A percentile compares a stretch with the other conserved stretches of the same genome.
These are phyloP conservation scores for Emmonsia crescens DNA, from an alignment of 2,329 filamentous ascomycete genomes.

Conservation along the genomic window DNA sequence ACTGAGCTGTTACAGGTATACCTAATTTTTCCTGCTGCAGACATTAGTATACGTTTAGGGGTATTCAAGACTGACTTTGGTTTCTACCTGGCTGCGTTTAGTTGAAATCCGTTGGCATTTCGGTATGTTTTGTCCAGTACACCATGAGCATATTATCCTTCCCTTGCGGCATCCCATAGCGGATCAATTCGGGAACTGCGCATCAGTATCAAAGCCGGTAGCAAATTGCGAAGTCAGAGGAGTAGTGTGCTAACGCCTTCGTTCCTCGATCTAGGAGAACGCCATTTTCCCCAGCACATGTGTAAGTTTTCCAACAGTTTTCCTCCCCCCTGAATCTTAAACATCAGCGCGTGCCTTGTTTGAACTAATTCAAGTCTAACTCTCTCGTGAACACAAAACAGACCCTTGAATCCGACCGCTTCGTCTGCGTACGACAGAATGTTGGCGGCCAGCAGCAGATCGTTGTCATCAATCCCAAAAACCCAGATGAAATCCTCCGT, in stretches of 20 bases:
- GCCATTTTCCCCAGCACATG: slow-evolving; percentile 82
- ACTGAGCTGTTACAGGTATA: slow-evolving; percentile 73
- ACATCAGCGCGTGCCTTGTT: slow-evolving; percentile 14
- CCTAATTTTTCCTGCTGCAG: not conserved
- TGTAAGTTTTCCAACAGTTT: slow-evolving; percentile 43
- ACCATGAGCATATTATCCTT: not conserved
- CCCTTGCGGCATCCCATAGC: not conserved
- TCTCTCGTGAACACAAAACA: slow-evolving; percentile 26
- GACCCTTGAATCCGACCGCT: slow-evolving; percentile 97
- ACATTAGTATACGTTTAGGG: not conserved
- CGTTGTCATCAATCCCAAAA: slow-evolving; percentile 95
- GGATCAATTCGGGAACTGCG: not conserved
- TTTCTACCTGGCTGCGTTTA: slow-evolving; percentile 17
- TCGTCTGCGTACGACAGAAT: slow-evolving; percentile 93
- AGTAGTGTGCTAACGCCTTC: slow-evolving; percentile 15
- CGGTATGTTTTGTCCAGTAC: slow-evolving; percentile 33
- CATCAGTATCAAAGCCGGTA: slow-evolving; percentile 1
- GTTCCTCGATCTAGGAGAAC: slow-evolving; percentile 39
- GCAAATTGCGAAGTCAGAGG: slow-evolving; percentile 8
- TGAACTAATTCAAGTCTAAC: slow-evolving; percentile 10
- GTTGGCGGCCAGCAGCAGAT: slow-evolving; percentile 79
- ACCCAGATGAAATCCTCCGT: slow-evolving; percentile 88
- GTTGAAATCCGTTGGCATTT: slow-evolving; percentile 45
- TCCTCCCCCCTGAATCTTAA: not conserved
- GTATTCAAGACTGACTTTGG: not conserved